phyloP scores from a whole-genome alignment of 2,329 filamentous ascomycete species.

The Alternaria brassicae region DNA sequence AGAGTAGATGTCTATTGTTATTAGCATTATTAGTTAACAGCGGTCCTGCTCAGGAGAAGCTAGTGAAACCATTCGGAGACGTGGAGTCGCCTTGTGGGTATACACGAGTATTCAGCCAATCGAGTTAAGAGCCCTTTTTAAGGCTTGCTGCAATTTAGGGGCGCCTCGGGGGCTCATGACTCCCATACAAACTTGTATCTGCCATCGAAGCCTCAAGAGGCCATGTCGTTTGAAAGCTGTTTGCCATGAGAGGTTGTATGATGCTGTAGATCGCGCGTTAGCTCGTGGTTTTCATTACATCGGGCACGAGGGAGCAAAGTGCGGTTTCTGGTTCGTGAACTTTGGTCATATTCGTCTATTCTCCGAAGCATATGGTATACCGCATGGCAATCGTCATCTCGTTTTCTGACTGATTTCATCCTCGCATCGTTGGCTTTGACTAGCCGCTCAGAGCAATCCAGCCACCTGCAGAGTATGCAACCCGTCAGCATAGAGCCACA shows the following conservation, averaged over 20 bases:
- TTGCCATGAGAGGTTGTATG: not conserved
- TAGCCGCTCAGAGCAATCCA: conserved; percentile 2
- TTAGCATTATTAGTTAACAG: too few species aligned
- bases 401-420: conserved; percentile 15
- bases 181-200: conserved; percentile 14
- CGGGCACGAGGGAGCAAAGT: not conserved
- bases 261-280: not conserved
- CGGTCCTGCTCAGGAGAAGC: too few species aligned
- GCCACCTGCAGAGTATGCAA: conserved; percentile 40
- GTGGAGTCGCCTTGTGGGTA: too few species aligned
- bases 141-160: too few species aligned
- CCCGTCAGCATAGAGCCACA: conserved; percentile 12
- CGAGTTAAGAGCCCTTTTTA: too few species aligned
- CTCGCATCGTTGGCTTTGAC: conserved; percentile 11
- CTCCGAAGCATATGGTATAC: conserved; percentile 8
- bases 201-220: conserved; percentile 11
- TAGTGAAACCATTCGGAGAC: too few species aligned
- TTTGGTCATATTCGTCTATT: conserved; percentile 13
- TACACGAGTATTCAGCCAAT: too few species aligned
- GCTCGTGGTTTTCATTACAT: not conserved
- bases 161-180: conserved; percentile 18
- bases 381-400: not conserved
- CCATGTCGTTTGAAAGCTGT: not conserved
- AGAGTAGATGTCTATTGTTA: too few species aligned
- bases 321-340: conserved; percentile 4